Evolutionary conservation across 371 early-diverging fungal species (phyloP).

Genomic region (Actinomortierella wolfii): DNA sequence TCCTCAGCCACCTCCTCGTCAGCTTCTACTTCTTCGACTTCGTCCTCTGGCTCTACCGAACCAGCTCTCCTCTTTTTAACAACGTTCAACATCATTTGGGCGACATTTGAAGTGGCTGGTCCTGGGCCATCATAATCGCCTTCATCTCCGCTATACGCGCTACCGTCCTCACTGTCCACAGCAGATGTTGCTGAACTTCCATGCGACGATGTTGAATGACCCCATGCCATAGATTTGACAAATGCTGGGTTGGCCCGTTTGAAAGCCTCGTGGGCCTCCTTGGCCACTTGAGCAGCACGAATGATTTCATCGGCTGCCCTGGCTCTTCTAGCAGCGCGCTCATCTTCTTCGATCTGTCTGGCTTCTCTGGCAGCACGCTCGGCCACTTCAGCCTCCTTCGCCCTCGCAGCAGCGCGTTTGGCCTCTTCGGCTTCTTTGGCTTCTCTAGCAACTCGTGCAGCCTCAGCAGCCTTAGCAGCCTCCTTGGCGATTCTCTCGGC

Average conservation of each 20-base stretch:
- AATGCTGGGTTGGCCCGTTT: no score
- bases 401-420: not conserved
- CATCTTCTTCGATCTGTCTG: not conserved
- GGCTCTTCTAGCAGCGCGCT: not conserved
- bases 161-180: no score
- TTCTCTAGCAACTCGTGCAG: no score
- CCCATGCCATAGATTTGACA: no score
- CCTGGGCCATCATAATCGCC: no score
- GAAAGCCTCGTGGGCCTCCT: not conserved
- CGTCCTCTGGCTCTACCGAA: not conserved
- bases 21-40: not conserved
- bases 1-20: no score
- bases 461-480: no score
- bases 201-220: no score
- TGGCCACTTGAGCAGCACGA: not conserved
- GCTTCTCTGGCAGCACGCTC: not conserved
- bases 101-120: slow-evolving; percentile 3
- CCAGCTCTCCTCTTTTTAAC: slow-evolving; percentile 3
- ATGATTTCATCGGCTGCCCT: not conserved
- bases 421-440: not conserved
- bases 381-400: not conserved
- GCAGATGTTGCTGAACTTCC: no score
- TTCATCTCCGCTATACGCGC: no score
- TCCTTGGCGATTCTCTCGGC: no score
- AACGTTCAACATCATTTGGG: slow-evolving; percentile 18